Base-by-base conservation (phyloP, 202 grass and related monocot genomes). In the Hordeum pubiflorum region DNA sequence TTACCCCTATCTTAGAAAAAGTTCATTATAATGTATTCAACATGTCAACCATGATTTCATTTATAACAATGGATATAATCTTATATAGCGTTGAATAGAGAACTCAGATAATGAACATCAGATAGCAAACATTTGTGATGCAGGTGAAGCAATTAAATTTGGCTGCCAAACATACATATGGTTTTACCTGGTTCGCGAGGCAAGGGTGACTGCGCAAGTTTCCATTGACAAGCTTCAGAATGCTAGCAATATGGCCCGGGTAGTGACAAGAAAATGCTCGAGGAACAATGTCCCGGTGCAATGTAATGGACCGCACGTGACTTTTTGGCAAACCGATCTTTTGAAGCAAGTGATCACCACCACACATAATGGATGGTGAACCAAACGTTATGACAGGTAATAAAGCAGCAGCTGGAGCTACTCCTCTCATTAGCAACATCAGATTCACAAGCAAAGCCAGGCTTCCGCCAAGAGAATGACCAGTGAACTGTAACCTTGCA, bases 271-370 rank as follows among this genome's bases (percentile, higher is more conserved):
- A 94, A 38, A 97, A 97, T 37, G 89, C 89, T 38, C 94, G 81
- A 76, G 94, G 94, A 31, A 97, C 94, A 29, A 97, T 97, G 69
- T 97, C 91, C 18, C 94, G 87, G 26, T 97, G 94, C 87, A 94
- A 87, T 15, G 89, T 82, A 77, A 97, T 78, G 0, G 86, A 93
- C 22, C 89, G 89, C 44, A 97, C 83, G 81, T 97, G 91, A 64
- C 85, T 88, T 69, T 65, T 88, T 0, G 89, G 80, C 71, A 97
- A 64, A 20, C 89, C 89, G 4, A 97, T 82, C 77, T 83, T 87
- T 29, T 18, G 80, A 31, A 97, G 91, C 73, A 97, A 87, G 18
- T 86, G 58, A 64, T 97, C 89, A 14, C 94, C 94, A 7, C 94
- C 94, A 4, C 94, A 97, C 91, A 97, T 97, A 84, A 97, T 85